Evolutionary conservation across 2,329 filamentous ascomycete species (phyloP).

Genomic region (Pseudogymnoascus sp.): DNA sequence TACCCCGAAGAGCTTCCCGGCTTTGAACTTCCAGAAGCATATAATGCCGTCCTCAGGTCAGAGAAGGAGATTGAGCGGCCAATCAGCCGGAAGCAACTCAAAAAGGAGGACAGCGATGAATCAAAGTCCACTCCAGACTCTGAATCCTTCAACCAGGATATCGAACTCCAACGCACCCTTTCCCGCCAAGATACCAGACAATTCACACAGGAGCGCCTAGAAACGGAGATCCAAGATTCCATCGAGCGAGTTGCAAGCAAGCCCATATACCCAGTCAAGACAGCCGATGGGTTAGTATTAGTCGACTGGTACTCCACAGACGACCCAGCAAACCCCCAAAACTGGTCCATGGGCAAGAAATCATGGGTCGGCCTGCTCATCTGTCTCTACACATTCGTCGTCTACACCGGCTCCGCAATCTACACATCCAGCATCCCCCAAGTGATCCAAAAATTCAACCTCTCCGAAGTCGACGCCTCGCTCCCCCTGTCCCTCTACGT

Average conservation of each 20-base stretch:
- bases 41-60: slow-evolving; percentile 28
- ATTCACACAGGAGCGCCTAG: slow-evolving; percentile 33
- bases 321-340: slow-evolving; percentile 49
- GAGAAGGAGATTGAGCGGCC: slow-evolving; percentile 11
- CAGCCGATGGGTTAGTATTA: slow-evolving; percentile 43
- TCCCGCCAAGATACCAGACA: slow-evolving; percentile 24
- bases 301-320: slow-evolving; percentile 51
- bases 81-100: background rate
- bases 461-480: slow-evolving; percentile 44
- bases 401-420: slow-evolving; percentile 45
- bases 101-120: slow-evolving; percentile 16
- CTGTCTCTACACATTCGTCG: slow-evolving; percentile 53
- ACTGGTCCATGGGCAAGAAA: slow-evolving; percentile 43
- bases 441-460: slow-evolving; percentile 46
- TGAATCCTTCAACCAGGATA: slow-evolving; percentile 16
- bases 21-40: slow-evolving; percentile 44
- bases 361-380: slow-evolving; percentile 38
- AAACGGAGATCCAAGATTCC: slow-evolving; percentile 32
- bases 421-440: slow-evolving; percentile 41
- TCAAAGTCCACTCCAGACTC: slow-evolving; percentile 16
- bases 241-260: slow-evolving; percentile 35
- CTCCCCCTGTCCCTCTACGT: slow-evolving; percentile 58
- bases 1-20: slow-evolving; percentile 53
- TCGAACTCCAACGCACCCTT: slow-evolving; percentile 18
- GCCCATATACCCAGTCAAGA: slow-evolving; percentile 41